Evolutionary conservation across 2,329 filamentous ascomycete species (phyloP).

Genomic region (Trichoderma sp.): DNA sequence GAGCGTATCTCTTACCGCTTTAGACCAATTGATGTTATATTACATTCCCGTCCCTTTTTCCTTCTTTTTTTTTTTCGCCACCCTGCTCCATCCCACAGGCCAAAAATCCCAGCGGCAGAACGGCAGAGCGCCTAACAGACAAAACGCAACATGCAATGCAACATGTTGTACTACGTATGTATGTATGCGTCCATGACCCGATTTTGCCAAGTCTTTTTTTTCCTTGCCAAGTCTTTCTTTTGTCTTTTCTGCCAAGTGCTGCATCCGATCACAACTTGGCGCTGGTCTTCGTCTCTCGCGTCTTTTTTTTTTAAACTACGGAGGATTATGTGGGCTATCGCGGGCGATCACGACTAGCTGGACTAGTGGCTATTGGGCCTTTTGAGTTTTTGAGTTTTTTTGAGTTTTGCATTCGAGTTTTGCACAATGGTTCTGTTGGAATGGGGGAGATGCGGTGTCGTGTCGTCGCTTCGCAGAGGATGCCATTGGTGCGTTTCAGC

Average conservation of each 20-base stretch:
- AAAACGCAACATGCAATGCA: neutral
- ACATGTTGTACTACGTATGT: too few relatives aligned
- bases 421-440: too few relatives aligned
- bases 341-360: neutral
- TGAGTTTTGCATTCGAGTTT: too few relatives aligned
- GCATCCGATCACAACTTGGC: neutral
- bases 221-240: too few relatives aligned
- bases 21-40: neutral
- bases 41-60: neutral
- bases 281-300: neutral
- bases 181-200: too few relatives aligned
- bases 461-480: neutral
- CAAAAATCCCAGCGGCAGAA: neutral
- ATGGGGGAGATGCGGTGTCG: neutral
- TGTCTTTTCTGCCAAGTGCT: neutral
- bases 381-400: neutral
- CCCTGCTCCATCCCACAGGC: neutral
- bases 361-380: neutral
- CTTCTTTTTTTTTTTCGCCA: neutral
- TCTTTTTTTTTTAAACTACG: neutral
- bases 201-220: too few relatives aligned
- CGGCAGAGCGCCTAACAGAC: neutral
- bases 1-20: conserved; percentile 4
- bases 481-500: neutral
- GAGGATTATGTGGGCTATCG: neutral